Base-by-base conservation (phyloP, 257 asterid species). In the Jaltomata sinuosa region DNA sequence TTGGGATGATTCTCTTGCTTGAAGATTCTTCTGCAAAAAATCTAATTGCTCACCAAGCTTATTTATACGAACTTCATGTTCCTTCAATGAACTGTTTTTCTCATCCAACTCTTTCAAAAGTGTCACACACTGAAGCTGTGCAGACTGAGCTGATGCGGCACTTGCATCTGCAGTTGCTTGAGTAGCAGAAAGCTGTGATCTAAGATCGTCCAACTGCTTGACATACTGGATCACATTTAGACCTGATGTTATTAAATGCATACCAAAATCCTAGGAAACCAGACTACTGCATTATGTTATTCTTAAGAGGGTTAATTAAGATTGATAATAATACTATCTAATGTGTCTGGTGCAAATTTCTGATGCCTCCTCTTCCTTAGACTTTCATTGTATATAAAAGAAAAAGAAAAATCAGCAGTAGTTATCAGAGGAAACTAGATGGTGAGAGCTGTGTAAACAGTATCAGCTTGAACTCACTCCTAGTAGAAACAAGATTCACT, bases 121-220 rank as follows among this genome's bases (percentile, higher is more conserved):
- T n/a, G 89, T 90, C 76, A 88, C 85, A 87, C 99, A 92, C 84
- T 93, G 98, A 83, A 87, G 85, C 49, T 96, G 93, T 31, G 97
- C 98, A 27, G 98, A 92, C 87, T 91, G 91, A 34, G 98, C 98
- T 15, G 97, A 91, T 32, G 76, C 87, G 11, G 96, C 98, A 87
- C 98, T 93, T 57, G 97, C 95, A 80, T 90, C 92, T 29, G 99
- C 97, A 80, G 97, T 90, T 76, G 91, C 96, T 87, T 90, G 92
- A 53, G 97, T 91, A 8, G 88, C 88, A 42, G 91, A 88, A 45
- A 97, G 94, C 88, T 91, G 94, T 45, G 88, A 79, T 84, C 91
- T 92, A 78, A 97, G 94, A 86, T 92, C 96, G 76, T 91, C 96
- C 88, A 97, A 80, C 81, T 97, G 97, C 86, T 89, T 88, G 18